Base-by-base conservation (phyloP, 805 yeast species). In the Wickerhamiella sergipiensis region DNA sequence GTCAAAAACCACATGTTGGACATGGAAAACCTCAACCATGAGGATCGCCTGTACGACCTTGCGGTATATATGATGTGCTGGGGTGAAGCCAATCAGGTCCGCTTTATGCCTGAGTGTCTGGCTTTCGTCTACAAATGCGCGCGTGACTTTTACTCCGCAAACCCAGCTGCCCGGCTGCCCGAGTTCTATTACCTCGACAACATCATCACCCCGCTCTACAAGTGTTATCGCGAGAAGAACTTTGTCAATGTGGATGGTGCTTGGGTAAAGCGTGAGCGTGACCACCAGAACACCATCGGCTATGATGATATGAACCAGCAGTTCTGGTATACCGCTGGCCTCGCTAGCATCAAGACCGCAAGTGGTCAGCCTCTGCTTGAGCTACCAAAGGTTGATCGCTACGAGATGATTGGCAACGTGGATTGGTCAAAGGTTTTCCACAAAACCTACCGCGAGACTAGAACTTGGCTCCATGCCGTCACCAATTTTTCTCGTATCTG, bases 271-370 rank as follows among this genome's bases (percentile, higher is more conserved):
- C 68, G 70, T 10, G 82, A 78, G 53, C 75, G 71, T 51, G 90
- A 83, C 60, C 90, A 87, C 61, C 72, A 78, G 15, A 67, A 75
- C 24, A 77, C 78, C 4, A 80, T 87, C 52, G 96, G 96, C 0
- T 87, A 87, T 64, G 96, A 87, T 67, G 96, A 87, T 64, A 80
- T 87, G 64, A 87, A 87, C 62, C 95, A 87, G 60, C 69, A 83
- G 39, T 87, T 87, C 61, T 87, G 96, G 96, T 80, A 83, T 58
- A 72, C 79, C 2, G 75, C 78, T 54, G 87, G 92, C 0, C 69
- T 87, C 49, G 78, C 78, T 54, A 72, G 73, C 48, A 72, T 87
- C 18, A 66, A 67, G 1, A 61, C 83, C 31, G 59, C 65, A 2
- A 72, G 72, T 43, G 70, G 74, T 7, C 71, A 71, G 45, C 62